These are phyloP conservation scores for Santalum album DNA, from an alignment of 164 flowering plant genomes.

Conservation along the genomic window DNA sequence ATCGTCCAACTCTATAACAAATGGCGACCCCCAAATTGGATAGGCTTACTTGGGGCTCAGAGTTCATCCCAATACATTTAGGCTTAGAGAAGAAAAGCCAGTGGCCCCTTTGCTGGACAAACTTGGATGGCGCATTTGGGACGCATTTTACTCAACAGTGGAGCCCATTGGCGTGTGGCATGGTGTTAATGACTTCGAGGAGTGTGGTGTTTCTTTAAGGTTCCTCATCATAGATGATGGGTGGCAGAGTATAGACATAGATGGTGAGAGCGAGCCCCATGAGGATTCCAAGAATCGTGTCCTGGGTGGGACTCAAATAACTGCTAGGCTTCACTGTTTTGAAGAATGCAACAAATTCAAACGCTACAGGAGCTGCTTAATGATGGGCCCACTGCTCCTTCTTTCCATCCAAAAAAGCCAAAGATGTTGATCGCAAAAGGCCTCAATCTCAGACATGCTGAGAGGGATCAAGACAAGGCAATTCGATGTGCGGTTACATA, in stretches of 20 bases:
- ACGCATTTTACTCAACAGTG: constrained; percentile 68
- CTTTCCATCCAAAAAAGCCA: constrained; percentile 45
- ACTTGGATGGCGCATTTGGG: constrained; percentile 96
- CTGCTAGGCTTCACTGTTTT: constrained; percentile 57
- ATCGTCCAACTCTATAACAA: too few relatives aligned
- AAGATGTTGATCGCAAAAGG: constrained; percentile 62
- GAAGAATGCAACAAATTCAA: constrained; percentile 63
- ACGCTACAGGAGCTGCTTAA: constrained; percentile 41
- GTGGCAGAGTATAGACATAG: constrained; percentile 71
- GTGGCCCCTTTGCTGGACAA: constrained; percentile 47
- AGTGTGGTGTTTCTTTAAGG: constrained; percentile 55
- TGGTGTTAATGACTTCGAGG: constrained; percentile 53
- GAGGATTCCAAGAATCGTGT: constrained; percentile 63
- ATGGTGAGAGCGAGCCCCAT: constrained; percentile 31
- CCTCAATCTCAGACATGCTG: constrained; percentile 53
- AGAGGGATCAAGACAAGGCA: constrained; percentile 39
- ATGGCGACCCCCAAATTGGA: too few relatives aligned
- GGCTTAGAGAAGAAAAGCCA: constrained; percentile 63
- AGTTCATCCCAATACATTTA: constrained; percentile 66
- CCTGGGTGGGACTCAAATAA: constrained; percentile 77
- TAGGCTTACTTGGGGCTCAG: too few relatives aligned
- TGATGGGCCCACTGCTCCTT: constrained; percentile 34
- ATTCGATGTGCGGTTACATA: constrained; percentile 32
- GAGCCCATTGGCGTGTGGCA: constrained; percentile 68
- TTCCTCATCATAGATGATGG: constrained; percentile 84